A percentile compares a stretch with the other conserved stretches of the same genome.
Evolutionary conservation across 495 filamentous ascomycete species (phyloP).

Genomic region (Xylaria sp.): DNA sequence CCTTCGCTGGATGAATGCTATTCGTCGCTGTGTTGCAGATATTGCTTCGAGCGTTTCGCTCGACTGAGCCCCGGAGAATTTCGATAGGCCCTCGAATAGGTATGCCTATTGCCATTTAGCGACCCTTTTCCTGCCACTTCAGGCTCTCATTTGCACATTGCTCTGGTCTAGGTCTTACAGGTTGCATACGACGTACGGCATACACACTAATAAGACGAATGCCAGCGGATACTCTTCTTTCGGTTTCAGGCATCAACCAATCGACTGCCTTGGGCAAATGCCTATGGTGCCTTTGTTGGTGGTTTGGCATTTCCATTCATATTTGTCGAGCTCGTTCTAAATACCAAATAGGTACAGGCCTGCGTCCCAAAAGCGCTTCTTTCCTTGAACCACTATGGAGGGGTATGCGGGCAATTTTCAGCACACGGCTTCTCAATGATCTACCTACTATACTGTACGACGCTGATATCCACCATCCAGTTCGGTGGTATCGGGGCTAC

Average conservation of each 20-base stretch:
- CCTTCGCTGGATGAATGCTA: slow-evolving; percentile 19
- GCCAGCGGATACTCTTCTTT: slow-evolving; percentile 7
- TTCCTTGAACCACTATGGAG: not conserved
- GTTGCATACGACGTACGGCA: slow-evolving; percentile 10
- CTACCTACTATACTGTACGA: not conserved
- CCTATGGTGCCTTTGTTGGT: not conserved
- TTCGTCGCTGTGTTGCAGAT: slow-evolving; percentile 7
- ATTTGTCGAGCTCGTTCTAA: not conserved
- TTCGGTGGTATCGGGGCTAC: slow-evolving; percentile 14
- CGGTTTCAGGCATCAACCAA: slow-evolving; percentile 22
- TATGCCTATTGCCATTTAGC: slow-evolving; percentile 2
- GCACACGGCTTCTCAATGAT: not conserved
- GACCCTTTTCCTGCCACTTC: not conserved
- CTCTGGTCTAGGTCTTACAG: slow-evolving; percentile 8
- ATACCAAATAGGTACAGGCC: slow-evolving; percentile 7
- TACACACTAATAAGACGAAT: not conserved
- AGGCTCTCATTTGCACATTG: slow-evolving; percentile 11
- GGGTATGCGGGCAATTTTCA: not conserved
- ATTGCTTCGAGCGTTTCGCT: slow-evolving; percentile 17
- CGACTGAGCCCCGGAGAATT: slow-evolving; percentile 1
- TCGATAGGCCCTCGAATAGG: slow-evolving; percentile 13
- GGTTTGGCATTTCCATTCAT: slow-evolving; percentile 15
- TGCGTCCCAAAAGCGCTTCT: not conserved
- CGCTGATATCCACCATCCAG: not conserved
- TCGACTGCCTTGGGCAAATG: slow-evolving; percentile 1